Evolutionary conservation across 192 early-diverging fungal genomes (phyloP).

Genomic region (Diversispora eburnea): DNA sequence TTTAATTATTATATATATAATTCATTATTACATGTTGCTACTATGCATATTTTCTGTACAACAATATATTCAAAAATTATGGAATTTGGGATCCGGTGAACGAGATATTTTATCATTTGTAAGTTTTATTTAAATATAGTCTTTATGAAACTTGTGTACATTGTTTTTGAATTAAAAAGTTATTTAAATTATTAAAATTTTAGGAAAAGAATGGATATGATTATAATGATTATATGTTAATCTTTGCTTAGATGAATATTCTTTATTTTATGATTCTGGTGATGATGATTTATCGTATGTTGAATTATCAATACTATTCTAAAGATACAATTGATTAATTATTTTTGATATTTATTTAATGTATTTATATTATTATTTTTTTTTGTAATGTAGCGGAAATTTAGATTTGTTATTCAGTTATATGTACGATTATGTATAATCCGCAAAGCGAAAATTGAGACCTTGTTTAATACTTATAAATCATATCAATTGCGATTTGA

Average conservation of each 20-base stretch:
- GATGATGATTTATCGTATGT: conserved; percentile 73
- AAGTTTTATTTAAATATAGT: conserved; percentile 30
- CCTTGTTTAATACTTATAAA: conserved; percentile 67
- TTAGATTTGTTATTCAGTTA: conserved; percentile 70
- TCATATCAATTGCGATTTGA: conserved; percentile 46
- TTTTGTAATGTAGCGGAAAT: conserved; percentile 52
- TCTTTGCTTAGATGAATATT: conserved; percentile 80
- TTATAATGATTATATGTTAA: conserved; percentile 83
- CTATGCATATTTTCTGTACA: conserved; percentile 72
- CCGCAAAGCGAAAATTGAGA: conserved; percentile 75
- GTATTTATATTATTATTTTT: too few species aligned
- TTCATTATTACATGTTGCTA: conserved; percentile 68
- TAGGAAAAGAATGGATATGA: conserved; percentile 73
- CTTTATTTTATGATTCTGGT: conserved; percentile 72
- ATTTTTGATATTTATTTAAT: background rate
- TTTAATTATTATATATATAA: conserved; percentile 48
- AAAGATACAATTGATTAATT: background rate
- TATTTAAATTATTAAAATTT: background rate
- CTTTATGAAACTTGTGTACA: background rate
- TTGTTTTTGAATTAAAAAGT: background rate
- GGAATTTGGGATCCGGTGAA: conserved; percentile 48
- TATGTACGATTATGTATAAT: conserved; percentile 86
- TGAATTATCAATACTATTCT: background rate
- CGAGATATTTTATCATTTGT: conserved; percentile 56
- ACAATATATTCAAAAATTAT: conserved; percentile 60